phyloP scores from a whole-genome alignment of 2,329 filamentous ascomycete genomes.

The Tolypocladium ovalisporum region DNA sequence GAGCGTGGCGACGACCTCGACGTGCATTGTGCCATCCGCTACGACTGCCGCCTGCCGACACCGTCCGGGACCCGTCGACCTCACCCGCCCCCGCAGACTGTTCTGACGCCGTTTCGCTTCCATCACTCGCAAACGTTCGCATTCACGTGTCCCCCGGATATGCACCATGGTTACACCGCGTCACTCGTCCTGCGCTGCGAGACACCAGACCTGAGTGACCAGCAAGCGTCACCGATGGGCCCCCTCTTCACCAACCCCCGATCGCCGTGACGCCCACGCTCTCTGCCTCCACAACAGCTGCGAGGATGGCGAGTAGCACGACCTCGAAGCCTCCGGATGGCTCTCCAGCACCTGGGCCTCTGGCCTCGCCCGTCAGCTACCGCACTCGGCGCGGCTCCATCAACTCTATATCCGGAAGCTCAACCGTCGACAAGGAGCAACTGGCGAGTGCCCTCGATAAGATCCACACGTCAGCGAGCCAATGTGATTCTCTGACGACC shows the following conservation, averaged over 20 bases:
- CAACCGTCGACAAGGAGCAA: slow-evolving; percentile 54
- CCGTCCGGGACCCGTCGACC: background rate
- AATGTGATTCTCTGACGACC: slow-evolving; percentile 73
- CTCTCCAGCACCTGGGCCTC: slow-evolving; percentile 14
- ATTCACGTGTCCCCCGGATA: background rate
- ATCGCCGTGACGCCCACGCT: background rate
- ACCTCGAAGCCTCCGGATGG: slow-evolving; percentile 17
- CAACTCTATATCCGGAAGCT: slow-evolving; percentile 28
- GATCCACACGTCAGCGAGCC: slow-evolving; percentile 82
- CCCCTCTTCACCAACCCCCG: background rate
- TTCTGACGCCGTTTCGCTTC: background rate
- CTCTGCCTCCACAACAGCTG: slow-evolving; percentile 5
- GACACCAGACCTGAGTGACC: slow-evolving; percentile 3
- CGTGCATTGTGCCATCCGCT: background rate
- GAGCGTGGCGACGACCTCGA: background rate
- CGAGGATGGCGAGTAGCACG: slow-evolving; percentile 18
- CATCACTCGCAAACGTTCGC: background rate
- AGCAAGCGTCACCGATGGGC: background rate
- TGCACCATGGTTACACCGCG: slow-evolving; percentile 4
- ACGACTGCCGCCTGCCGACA: background rate
- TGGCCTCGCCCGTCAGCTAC: slow-evolving; percentile 18
- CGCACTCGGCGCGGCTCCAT: slow-evolving; percentile 27
- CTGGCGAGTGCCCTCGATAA: slow-evolving; percentile 70
- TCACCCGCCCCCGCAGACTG: background rate
- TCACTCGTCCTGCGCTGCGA: background rate